Conservation (phyloP, 129 eudicot species). For the Flaveria brownii region DNA sequence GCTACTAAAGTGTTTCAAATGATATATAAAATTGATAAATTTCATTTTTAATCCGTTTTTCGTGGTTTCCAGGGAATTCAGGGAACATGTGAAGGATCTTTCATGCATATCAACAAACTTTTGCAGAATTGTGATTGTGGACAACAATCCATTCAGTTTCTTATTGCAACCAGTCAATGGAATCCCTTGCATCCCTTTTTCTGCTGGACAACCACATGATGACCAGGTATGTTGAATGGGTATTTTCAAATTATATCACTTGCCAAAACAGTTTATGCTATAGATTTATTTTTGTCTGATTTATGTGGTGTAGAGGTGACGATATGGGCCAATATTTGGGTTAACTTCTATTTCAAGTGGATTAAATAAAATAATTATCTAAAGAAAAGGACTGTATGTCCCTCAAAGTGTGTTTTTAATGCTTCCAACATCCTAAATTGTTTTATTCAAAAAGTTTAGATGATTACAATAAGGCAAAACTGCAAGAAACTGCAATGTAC, state of each 20-base stretch:
- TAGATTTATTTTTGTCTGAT: conserved; percentile 1
- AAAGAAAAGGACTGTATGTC: neutral
- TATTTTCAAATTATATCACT: neutral
- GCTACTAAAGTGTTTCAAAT: neutral
- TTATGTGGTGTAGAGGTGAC: neutral
- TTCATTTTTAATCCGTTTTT: neutral
- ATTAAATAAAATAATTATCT: neutral
- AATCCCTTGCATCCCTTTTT: conserved; percentile 95
- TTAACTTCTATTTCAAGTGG: neutral
- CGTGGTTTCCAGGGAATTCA: conserved; percentile 59
- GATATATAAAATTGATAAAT: neutral
- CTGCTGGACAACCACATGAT: conserved; percentile 97
- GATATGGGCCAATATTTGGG: conserved; percentile 1
- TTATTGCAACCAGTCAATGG: conserved; percentile 93
- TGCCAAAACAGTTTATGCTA: neutral
- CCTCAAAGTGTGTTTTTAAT: neutral
- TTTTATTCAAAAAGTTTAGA: neutral
- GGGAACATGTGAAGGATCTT: conserved; percentile 96
- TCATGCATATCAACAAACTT: conserved; percentile 78
- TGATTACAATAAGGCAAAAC: neutral
- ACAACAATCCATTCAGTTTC: conserved; percentile 98
- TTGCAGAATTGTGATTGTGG: conserved; percentile 75
- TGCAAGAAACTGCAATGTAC: conserved; percentile 5
- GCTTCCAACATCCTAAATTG: neutral
- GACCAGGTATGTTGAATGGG: conserved; percentile 54